Conservation (phyloP, 331 rosid species). For the Quercus lobata region DNA sequence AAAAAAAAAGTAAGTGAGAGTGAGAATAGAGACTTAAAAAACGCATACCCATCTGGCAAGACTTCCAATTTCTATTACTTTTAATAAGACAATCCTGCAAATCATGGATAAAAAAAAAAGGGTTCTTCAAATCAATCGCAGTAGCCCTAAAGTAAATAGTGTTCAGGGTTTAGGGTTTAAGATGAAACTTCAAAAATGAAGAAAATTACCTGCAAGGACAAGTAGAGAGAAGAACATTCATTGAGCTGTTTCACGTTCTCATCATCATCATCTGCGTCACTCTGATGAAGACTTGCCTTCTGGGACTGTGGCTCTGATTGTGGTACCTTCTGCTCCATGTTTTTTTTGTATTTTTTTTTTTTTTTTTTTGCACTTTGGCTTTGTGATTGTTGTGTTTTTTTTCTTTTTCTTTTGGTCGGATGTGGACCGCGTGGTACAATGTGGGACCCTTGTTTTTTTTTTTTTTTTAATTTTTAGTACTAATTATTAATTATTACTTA, state of each 20-base stretch:
- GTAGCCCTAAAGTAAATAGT: too few relatives aligned
- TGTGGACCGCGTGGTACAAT: too few relatives aligned
- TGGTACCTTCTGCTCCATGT: not conserved
- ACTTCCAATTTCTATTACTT: slow-evolving; percentile 42
- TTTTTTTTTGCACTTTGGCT: too few relatives aligned
- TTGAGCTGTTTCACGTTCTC: slow-evolving; percentile 47
- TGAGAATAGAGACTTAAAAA: not conserved
- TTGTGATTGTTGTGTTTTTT: too few relatives aligned
- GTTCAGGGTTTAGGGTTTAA: slow-evolving; percentile 20
- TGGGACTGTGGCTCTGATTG: not conserved
- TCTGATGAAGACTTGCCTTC: slow-evolving; percentile 20
- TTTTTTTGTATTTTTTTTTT: too few relatives aligned
- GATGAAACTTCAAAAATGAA: slow-evolving; percentile 6
- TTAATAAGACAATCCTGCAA: slow-evolving; percentile 48
- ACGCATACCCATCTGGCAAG: slow-evolving; percentile 39
- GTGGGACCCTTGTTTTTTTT: too few relatives aligned
- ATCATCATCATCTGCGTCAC: slow-evolving; percentile 38
- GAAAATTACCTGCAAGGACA: slow-evolving; percentile 31
- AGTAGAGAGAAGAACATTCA: slow-evolving; percentile 41
- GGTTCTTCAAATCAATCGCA: not conserved
- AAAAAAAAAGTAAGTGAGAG: not conserved
- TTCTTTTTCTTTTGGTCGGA: too few relatives aligned
- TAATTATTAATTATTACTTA: too few relatives aligned
- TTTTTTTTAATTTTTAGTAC: too few relatives aligned
- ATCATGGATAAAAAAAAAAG: not conserved